A percentile compares a stretch with the other conserved stretches of the same genome.
phyloP scores from a whole-genome alignment of 352 stramenopile species.

The Phytopythium mirpurense region DNA sequence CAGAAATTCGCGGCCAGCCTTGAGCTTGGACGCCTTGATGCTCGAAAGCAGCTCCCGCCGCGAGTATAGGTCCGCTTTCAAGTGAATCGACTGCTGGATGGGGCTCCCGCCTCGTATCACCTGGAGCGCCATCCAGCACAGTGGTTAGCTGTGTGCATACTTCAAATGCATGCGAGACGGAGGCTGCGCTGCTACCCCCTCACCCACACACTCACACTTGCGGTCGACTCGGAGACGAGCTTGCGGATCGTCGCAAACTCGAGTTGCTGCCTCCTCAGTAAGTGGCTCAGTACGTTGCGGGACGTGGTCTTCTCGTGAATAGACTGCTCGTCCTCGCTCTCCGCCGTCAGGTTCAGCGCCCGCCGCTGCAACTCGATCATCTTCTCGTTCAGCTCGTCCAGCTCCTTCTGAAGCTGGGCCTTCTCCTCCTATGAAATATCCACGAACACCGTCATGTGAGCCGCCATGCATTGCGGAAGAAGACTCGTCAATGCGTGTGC shows the following conservation, averaged over 20 bases:
- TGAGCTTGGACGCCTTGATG: constrained; percentile 19
- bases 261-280: constrained; percentile 22
- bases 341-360: constrained; percentile 11
- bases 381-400: constrained; percentile 14
- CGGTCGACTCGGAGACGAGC: constrained; percentile 20
- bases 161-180: no score
- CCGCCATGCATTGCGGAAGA: no score
- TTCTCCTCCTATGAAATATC: constrained; percentile 19
- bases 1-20: constrained; percentile 16
- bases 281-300: constrained; percentile 20
- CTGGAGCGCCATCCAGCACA: constrained; percentile 2
- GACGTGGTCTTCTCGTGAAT: constrained; percentile 10
- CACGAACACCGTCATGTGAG: no score
- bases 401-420: constrained; percentile 16
- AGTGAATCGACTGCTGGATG: constrained; percentile 19
- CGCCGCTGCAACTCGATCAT: constrained; percentile 20
- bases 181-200: no score
- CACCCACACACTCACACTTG: constrained; percentile 25
- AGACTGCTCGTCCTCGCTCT: constrained; percentile 6
- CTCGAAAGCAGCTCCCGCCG: constrained; percentile 9
- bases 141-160: no score
- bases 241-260: constrained; percentile 22
- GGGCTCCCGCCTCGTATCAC: constrained; percentile 24
- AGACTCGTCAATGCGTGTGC: no score
- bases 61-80: constrained; percentile 12